These are phyloP conservation scores for Monosporascus sp. DNA, from an alignment of 2,329 filamentous ascomycete species.

Conservation along the genomic window DNA sequence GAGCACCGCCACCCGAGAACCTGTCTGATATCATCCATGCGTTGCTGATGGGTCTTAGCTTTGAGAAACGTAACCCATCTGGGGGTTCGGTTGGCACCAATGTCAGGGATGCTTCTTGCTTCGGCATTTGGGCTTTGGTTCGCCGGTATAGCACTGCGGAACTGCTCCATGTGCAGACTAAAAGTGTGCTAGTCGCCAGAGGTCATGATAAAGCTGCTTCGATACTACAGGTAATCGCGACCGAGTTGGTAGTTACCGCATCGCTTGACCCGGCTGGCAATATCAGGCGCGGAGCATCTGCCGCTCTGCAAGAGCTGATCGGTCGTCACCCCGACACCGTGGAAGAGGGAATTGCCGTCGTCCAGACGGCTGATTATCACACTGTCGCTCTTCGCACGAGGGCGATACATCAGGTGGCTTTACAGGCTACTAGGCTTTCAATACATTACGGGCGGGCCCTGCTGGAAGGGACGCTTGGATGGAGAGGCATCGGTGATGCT, in stretches of 20 bases:
- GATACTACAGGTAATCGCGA: constrained; percentile 73
- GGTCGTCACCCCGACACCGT: constrained; percentile 88
- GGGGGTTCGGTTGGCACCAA: constrained; percentile 85
- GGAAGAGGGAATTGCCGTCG: constrained; percentile 73
- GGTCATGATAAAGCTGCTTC: constrained; percentile 34
- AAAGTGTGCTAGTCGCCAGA: constrained; percentile 38
- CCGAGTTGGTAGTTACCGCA: constrained; percentile 74
- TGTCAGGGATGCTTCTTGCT: constrained; percentile 91
- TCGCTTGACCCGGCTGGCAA: constrained; percentile 89
- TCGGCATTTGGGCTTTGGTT: constrained; percentile 90
- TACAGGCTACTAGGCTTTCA: constrained; percentile 62
- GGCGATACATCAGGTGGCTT: constrained; percentile 73
- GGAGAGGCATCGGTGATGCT: constrained; percentile 81
- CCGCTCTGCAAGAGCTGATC: constrained; percentile 88
- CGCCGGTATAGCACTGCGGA: constrained; percentile 80
- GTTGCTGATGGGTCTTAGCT: constrained; percentile 73
- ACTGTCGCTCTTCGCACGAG: constrained; percentile 81
- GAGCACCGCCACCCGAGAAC: constrained; percentile 67
- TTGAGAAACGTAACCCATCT: constrained; percentile 81
- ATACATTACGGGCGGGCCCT: constrained; percentile 66
- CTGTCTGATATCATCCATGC: constrained; percentile 72
- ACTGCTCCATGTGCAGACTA: constrained; percentile 57
- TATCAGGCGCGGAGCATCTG: constrained; percentile 86
- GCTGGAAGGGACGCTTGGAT: constrained; percentile 67
- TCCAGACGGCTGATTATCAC: constrained; percentile 91